Conservation (phyloP, 2,329 filamentous ascomycete genomes). For the Tolypocladium sp. region DNA sequence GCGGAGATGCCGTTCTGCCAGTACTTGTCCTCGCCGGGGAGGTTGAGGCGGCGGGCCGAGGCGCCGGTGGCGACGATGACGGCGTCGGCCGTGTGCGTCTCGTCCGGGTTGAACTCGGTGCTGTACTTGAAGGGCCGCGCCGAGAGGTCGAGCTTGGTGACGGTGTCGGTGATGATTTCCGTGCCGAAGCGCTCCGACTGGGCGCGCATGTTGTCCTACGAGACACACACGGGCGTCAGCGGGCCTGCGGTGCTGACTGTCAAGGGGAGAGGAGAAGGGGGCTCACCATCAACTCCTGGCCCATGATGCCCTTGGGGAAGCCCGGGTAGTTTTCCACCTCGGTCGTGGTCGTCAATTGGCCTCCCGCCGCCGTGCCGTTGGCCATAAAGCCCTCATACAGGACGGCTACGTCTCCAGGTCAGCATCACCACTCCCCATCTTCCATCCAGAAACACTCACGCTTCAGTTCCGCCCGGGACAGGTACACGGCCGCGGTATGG, state of each 20-base stretch:
- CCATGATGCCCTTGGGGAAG: conserved; percentile 83
- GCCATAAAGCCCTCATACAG: conserved; percentile 98
- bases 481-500: conserved; percentile 95
- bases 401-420: conserved; percentile 44
- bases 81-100: conserved; percentile 80
- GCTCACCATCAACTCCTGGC: conserved; percentile 71
- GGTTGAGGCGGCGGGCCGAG: conserved; percentile 73
- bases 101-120: conserved; percentile 77
- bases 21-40: conserved; percentile 86
- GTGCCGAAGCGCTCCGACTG: conserved; percentile 92
- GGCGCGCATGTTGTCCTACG: conserved; percentile 74
- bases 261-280: neutral
- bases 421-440: neutral
- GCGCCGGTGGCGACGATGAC: conserved; percentile 94
- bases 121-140: conserved; percentile 84
- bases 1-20: conserved; percentile 97
- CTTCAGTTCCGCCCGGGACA: conserved; percentile 87
- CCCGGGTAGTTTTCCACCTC: conserved; percentile 98
- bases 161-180: conserved; percentile 85
- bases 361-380: conserved; percentile 90
- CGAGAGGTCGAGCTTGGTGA: conserved; percentile 78
- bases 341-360: conserved; percentile 95
- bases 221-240: neutral
- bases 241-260: too few species aligned
- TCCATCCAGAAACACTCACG: conserved; percentile 35